A percentile compares a stretch with the other conserved stretches of the same genome.
Conservation (phyloP, 208 protist species). For the Spongospora subterranea region DNA sequence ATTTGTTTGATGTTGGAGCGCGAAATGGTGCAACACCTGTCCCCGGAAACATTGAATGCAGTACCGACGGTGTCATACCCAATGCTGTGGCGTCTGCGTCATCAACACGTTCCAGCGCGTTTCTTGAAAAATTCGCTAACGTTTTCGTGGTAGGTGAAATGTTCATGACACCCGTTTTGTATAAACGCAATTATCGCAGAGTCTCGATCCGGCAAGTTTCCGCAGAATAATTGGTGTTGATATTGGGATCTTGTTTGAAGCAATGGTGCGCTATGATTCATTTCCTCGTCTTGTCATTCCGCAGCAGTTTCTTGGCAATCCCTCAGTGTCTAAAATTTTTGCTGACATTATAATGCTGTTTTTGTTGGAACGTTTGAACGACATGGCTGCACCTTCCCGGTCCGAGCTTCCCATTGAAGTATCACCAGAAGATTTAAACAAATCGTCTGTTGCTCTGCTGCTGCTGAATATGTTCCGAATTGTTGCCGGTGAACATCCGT, state of each 20-base stretch:
- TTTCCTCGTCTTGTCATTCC: constrained; percentile 71
- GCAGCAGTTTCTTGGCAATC: constrained; percentile 78
- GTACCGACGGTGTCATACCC: too few relatives aligned
- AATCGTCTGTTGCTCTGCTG: constrained; percentile 57
- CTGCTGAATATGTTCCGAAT: constrained; percentile 80
- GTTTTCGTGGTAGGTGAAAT: constrained; percentile 74
- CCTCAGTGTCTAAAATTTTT: constrained; percentile 72
- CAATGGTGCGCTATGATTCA: constrained; percentile 70
- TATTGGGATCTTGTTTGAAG: constrained; percentile 65
- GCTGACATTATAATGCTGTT: constrained; percentile 78
- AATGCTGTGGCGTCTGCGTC: too few relatives aligned
- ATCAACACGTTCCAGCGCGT: constrained; percentile 54
- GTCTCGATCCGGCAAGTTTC: constrained; percentile 74
- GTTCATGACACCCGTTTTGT: not conserved
- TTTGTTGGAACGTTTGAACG: constrained; percentile 66
- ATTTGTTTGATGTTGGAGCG: constrained; percentile 65
- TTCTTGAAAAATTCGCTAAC: constrained; percentile 78
- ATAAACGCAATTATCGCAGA: constrained; percentile 22
- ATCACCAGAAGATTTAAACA: not conserved
- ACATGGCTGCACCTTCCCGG: constrained; percentile 48
- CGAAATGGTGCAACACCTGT: not conserved
- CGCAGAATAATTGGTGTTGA: constrained; percentile 73
- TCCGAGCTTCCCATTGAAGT: not conserved
- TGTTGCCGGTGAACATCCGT: constrained; percentile 70
- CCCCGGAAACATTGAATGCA: too few relatives aligned